phyloP scores from a whole-genome alignment of 352 stramenopile species.

The Phytophthora kernoviae region DNA sequence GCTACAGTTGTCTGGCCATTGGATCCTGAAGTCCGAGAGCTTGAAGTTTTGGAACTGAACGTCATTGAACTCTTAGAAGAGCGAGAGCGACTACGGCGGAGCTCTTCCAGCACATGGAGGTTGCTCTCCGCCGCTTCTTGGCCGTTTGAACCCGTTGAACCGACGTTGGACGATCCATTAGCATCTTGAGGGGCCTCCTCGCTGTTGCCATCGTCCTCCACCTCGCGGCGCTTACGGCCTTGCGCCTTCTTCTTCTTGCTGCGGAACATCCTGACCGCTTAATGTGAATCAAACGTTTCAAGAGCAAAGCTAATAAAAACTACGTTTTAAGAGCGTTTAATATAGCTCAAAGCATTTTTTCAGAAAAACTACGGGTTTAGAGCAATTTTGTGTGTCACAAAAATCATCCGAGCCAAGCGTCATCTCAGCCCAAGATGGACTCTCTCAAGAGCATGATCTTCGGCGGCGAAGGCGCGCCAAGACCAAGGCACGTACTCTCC shows the following conservation, averaged over 20 bases:
- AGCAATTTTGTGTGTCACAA: no score
- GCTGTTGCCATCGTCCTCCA: constrained; percentile 9
- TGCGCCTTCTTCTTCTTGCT: constrained; percentile 48
- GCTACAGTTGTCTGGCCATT: background rate
- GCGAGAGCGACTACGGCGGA: constrained; percentile 44
- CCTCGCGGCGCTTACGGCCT: constrained; percentile 41
- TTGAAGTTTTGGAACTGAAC: constrained; percentile 45
- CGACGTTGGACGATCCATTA: background rate
- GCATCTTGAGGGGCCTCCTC: constrained; percentile 6
- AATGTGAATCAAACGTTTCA: no score
- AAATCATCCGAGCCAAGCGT: constrained; percentile 5
- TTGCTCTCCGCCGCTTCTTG: constrained; percentile 21
- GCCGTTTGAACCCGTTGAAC: constrained; percentile 6
- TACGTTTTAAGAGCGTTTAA: no score
- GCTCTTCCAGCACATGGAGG: constrained; percentile 29
- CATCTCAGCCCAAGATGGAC: constrained; percentile 21
- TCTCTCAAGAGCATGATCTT: constrained; percentile 49
- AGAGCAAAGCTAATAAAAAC: no score
- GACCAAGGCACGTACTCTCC: constrained; percentile 16
- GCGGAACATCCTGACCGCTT: constrained; percentile 39
- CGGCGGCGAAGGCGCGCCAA: constrained; percentile 14
- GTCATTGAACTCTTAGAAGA: constrained; percentile 35
- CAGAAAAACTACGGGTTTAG: no score
- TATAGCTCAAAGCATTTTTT: no score
- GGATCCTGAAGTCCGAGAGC: background rate